These are phyloP conservation scores for Lactarius indigo DNA, from an alignment of 768 basidiomycete genomes.

Conservation along the genomic window DNA sequence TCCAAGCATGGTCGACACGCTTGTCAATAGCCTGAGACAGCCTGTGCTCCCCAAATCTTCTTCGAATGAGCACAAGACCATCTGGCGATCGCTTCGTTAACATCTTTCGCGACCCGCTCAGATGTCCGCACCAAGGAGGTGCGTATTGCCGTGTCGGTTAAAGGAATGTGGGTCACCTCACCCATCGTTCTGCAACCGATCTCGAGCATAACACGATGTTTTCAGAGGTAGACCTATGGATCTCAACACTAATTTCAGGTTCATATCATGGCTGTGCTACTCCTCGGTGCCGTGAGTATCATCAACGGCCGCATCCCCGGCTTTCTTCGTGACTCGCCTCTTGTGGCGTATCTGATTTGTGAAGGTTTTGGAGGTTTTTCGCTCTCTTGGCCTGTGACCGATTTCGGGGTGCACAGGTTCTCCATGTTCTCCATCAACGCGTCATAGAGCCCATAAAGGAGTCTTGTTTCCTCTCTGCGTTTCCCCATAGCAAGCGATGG, in stretches of 20 bases:
- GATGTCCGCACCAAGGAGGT: not conserved
- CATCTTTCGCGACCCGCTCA: not conserved
- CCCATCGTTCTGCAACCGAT: not conserved
- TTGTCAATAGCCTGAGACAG: no score
- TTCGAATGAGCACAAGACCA: no score
- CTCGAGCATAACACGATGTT: not conserved
- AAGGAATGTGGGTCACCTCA: not conserved
- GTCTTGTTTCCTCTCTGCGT: not conserved
- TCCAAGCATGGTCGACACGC: no score
- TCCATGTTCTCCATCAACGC: not conserved
- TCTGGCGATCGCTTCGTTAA: not conserved
- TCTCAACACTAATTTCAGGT: slow-evolving; percentile 30
- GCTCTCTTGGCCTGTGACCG: not conserved
- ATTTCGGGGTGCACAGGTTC: not conserved
- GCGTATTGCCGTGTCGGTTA: not conserved
- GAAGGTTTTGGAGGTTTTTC: not conserved
- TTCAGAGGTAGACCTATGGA: slow-evolving; percentile 69
- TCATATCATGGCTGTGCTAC: not conserved
- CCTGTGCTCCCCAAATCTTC: no score
- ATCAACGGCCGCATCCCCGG: not conserved
- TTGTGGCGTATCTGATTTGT: not conserved
- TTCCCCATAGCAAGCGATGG: not conserved
- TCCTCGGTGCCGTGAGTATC: not conserved
- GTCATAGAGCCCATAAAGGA: not conserved
- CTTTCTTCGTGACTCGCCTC: not conserved